phyloP scores from a whole-genome alignment of 495 filamentous ascomycete species.

The Hypoxylon fragiforme region DNA sequence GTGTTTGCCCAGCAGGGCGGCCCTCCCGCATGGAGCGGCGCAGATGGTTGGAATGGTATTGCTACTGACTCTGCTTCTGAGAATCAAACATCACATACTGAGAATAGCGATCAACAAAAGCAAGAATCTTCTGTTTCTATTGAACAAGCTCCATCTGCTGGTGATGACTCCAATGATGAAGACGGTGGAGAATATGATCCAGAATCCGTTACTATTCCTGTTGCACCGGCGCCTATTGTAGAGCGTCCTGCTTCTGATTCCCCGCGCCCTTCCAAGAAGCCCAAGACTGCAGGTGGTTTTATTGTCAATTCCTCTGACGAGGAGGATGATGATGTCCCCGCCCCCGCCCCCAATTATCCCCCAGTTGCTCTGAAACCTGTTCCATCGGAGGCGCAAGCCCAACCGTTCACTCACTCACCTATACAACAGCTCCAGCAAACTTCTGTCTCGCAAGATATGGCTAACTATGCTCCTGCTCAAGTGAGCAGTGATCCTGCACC shows the following conservation, averaged over 20 bases:
- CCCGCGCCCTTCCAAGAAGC: slow-evolving; percentile 53
- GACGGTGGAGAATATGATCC: slow-evolving; percentile 58
- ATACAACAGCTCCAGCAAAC: slow-evolving; percentile 32
- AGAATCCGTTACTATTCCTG: slow-evolving; percentile 46
- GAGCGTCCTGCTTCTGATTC: slow-evolving; percentile 36
- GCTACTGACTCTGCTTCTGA: slow-evolving; percentile 43
- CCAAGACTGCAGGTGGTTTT: slow-evolving; percentile 78
- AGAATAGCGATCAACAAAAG: slow-evolving; percentile 53
- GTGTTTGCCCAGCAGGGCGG: slow-evolving; percentile 39
- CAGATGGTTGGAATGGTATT: slow-evolving; percentile 53
- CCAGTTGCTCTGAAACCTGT: slow-evolving; percentile 19
- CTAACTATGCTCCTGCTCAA: slow-evolving; percentile 32
- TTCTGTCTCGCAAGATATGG: slow-evolving; percentile 27
- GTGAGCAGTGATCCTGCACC: slow-evolving; percentile 26
- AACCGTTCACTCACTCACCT: slow-evolving; percentile 26
- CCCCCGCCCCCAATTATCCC: slow-evolving; percentile 2
- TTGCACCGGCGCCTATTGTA: slow-evolving; percentile 36
- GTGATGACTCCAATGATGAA: slow-evolving; percentile 46
- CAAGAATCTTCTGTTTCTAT: slow-evolving; percentile 45
- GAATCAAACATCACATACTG: slow-evolving; percentile 57
- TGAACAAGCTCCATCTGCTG: slow-evolving; percentile 49
- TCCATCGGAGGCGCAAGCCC: slow-evolving; percentile 15
- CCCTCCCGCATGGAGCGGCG: slow-evolving; percentile 48
- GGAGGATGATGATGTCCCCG: slow-evolving; percentile 46
- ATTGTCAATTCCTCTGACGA: slow-evolving; percentile 72